Percentiles rank a stretch among this genome's conserved stretches.
These are phyloP conservation scores for Mrakia gelida DNA, from an alignment of 768 basidiomycete genomes.

Conservation along the genomic window DNA sequence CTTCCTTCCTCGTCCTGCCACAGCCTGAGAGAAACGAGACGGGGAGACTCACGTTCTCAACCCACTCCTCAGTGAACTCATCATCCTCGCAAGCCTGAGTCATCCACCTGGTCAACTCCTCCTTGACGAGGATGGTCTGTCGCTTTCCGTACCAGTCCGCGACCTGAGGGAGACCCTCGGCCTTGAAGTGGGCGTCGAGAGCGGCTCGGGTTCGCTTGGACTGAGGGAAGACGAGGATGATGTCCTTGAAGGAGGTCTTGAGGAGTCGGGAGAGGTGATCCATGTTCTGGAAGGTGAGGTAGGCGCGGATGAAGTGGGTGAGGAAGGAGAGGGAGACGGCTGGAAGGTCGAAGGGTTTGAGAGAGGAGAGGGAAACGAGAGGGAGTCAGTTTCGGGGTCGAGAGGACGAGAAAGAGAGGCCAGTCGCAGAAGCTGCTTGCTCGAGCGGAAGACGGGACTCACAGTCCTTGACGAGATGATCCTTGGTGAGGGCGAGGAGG, in stretches of 20 bases:
- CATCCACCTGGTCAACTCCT: conserved; percentile 54
- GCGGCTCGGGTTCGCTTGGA: conserved; percentile 69
- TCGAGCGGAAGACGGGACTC: conserved; percentile 30
- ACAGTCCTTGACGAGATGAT: conserved; percentile 95
- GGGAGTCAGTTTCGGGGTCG: background rate
- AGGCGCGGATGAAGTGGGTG: conserved; percentile 73
- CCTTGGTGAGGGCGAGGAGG: conserved; percentile 78
- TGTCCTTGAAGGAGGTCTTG: conserved; percentile 62
- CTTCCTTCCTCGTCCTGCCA: background rate
- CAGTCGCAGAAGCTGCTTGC: background rate
- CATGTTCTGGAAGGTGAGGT: conserved; percentile 69
- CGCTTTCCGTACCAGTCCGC: conserved; percentile 94
- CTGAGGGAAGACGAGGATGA: conserved; percentile 78
- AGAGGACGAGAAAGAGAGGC: background rate
- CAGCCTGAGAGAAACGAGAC: background rate
- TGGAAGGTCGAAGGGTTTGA: conserved; percentile 40
- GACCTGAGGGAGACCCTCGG: conserved; percentile 69
- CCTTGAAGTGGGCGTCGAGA: conserved; percentile 83
- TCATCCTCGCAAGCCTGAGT: conserved; percentile 56
- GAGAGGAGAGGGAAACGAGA: conserved; percentile 22
- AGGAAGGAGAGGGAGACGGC: conserved; percentile 73
- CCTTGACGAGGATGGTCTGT: conserved; percentile 76
- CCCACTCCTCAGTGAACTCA: conserved; percentile 49
- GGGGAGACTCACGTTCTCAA: conserved; percentile 57
- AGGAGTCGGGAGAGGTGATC: conserved; percentile 65